Evolutionary conservation across 495 filamentous ascomycete genomes (phyloP).

Genomic region (Mycothermus thermophilus): DNA sequence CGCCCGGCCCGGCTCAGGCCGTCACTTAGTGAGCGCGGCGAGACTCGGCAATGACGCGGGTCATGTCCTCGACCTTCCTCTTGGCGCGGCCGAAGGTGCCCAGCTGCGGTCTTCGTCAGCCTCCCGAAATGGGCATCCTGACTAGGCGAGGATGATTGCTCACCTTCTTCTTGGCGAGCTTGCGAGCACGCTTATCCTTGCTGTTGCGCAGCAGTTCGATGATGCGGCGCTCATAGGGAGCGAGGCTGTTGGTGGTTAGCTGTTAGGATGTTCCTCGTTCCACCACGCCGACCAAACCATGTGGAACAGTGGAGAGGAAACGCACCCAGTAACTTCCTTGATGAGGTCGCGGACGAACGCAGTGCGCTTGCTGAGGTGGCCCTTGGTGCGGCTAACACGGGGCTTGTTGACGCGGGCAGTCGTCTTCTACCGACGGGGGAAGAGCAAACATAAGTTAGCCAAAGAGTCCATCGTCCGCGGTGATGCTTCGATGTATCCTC

Average conservation of each 20-base stretch:
- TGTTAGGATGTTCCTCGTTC: background rate
- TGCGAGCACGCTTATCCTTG: constrained; percentile 98
- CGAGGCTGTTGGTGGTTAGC: constrained; percentile 36
- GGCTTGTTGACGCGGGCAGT: constrained; percentile 76
- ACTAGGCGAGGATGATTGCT: constrained; percentile 49
- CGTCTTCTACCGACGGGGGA: constrained; percentile 58
- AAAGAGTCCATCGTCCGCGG: constrained; percentile 15
- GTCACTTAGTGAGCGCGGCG: constrained; percentile 83
- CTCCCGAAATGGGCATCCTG: too few relatives aligned
- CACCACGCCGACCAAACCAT: too few relatives aligned
- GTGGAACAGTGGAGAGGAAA: constrained; percentile 6
- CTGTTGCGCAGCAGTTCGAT: constrained; percentile 97
- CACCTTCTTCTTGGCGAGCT: constrained; percentile 95
- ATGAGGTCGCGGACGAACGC: constrained; percentile 86
- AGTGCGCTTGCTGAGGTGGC: constrained; percentile 83
- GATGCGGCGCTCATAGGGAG: constrained; percentile 95
- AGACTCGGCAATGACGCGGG: constrained; percentile 93
- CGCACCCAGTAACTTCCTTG: constrained; percentile 86
- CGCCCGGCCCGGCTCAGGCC: too few relatives aligned
- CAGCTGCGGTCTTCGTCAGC: too few relatives aligned
- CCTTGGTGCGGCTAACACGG: constrained; percentile 82
- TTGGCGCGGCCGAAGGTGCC: constrained; percentile 97
- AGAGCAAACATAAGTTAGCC: constrained; percentile 25
- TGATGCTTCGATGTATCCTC: constrained; percentile 10
- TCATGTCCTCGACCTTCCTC: constrained; percentile 98